A percentile compares a stretch with the other conserved stretches of the same genome.
Conservation (phyloP, 352 stramenopile species). For the Pythium dissimile region DNA sequence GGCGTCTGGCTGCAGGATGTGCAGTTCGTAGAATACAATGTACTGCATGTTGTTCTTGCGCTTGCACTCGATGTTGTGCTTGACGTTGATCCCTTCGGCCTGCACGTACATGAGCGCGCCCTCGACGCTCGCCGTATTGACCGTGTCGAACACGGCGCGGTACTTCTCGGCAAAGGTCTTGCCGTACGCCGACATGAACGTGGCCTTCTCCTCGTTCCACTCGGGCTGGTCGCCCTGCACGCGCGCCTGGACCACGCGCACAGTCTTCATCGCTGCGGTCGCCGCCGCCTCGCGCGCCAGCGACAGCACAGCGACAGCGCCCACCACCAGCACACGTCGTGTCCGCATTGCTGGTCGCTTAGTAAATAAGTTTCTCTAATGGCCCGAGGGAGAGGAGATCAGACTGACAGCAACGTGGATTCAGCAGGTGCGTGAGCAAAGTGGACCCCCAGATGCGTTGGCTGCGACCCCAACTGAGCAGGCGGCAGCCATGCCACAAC, state of each 20-base stretch:
- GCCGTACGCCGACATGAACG: constrained; percentile 44
- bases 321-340: not conserved
- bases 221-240: constrained; percentile 46
- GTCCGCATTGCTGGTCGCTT: too few relatives aligned
- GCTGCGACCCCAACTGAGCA: too few relatives aligned
- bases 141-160: constrained; percentile 49
- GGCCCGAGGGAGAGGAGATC: not conserved
- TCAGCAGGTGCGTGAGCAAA: not conserved
- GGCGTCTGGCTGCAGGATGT: constrained; percentile 44
- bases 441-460: too few relatives aligned
- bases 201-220: constrained; percentile 36
- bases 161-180: constrained; percentile 35
- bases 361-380: too few relatives aligned
- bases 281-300: not conserved
- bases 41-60: constrained; percentile 74
- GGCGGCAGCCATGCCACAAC: too few relatives aligned
- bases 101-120: constrained; percentile 80
- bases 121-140: constrained; percentile 76
- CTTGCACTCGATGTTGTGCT: constrained; percentile 31
- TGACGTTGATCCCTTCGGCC: constrained; percentile 66
- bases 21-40: constrained; percentile 70
- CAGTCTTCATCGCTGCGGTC: constrained; percentile 30
- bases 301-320: not conserved
- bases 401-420: not conserved
- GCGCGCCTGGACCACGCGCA: constrained; percentile 50